Evolutionary conservation across 169 alveolate species (phyloP), one percentile per base, ranked within the genome.

Genomic region (Miamiensis avidus): DNA sequence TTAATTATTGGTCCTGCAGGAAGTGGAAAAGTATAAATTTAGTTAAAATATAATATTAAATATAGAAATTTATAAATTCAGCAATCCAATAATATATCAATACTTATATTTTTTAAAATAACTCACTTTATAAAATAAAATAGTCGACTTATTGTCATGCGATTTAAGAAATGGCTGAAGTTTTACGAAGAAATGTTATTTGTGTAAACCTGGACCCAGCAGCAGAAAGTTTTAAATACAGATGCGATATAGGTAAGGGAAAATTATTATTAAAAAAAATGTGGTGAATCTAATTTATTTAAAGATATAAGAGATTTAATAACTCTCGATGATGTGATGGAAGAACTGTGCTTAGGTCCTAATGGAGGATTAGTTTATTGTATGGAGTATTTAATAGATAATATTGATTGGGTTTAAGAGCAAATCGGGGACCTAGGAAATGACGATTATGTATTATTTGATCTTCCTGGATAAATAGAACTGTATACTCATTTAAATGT

Each of bases 1-100:
- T 91, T 99, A 78, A 98, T 98, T 31, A 96, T 99, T 82, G 99
- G 99, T 20, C 99, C 99, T 29, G 99, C 99, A 29, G 99, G 99
- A 25, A 96, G 99, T 88, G 99, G 99, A 75, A 95, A 93, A 69
- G 90, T 86, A 86, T 30, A 31, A 29, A 28, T 34, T 76, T 27
- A 0, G 30, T 16, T 74, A 20, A 29, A 74, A 4, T 29, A 1
- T 0, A 25, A 74, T 74, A 0, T 29, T 4, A 30, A 76, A 31
- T 1, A 15, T 31, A 76, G 16, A 73, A 15, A 73, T 15, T 73
- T 73, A 15, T 73, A 15, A 15, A 15, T n/a, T 27, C 6, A 15
- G n/a, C 6, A 73, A 73, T 73, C 1, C 15, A 1, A 0, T 0
- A 74, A 83, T 83, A 6, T 25, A 27, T 49, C 4, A 49, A 49